These are phyloP conservation scores for Suillus sp. DNA, from an alignment of 768 basidiomycete genomes.

Conservation along the genomic window DNA sequence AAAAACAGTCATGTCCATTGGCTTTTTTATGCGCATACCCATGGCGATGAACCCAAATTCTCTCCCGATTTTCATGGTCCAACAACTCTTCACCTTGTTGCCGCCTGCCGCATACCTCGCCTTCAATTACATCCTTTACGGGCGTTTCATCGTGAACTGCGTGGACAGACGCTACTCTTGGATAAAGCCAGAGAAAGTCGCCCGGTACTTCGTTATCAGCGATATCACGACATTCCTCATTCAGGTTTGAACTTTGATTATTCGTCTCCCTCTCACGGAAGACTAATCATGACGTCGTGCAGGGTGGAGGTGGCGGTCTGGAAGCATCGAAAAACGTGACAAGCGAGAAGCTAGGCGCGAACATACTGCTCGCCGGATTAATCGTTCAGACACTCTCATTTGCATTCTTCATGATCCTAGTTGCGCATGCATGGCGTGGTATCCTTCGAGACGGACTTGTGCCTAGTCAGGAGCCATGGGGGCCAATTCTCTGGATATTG, in stretches of 20 bases:
- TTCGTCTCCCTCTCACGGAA: neutral
- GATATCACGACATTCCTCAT: slow-evolving; percentile 30
- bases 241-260: slow-evolving; percentile 23
- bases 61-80: slow-evolving; percentile 19
- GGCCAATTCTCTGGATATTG: slow-evolving; percentile 20
- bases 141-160: slow-evolving; percentile 26
- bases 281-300: neutral
- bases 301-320: slow-evolving; percentile 31
- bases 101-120: slow-evolving; percentile 34
- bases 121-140: slow-evolving; percentile 37
- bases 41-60: slow-evolving; percentile 26
- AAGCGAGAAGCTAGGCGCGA: slow-evolving; percentile 13
- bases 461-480: slow-evolving; percentile 21
- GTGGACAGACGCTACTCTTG: slow-evolving; percentile 23
- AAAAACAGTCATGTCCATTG: slow-evolving; percentile 22
- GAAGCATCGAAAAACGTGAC: slow-evolving; percentile 12
- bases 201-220: slow-evolving; percentile 28
- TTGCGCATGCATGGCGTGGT: slow-evolving; percentile 15
- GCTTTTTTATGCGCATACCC: slow-evolving; percentile 25
- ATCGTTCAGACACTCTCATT: slow-evolving; percentile 30
- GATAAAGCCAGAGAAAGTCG: slow-evolving; percentile 29
- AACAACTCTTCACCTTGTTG: slow-evolving; percentile 26
- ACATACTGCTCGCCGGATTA: slow-evolving; percentile 31
- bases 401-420: slow-evolving; percentile 22
- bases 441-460: slow-evolving; percentile 16